These are phyloP conservation scores for Tricholoma bakamatsutake DNA, from an alignment of 768 basidiomycete species.

Conservation along the genomic window DNA sequence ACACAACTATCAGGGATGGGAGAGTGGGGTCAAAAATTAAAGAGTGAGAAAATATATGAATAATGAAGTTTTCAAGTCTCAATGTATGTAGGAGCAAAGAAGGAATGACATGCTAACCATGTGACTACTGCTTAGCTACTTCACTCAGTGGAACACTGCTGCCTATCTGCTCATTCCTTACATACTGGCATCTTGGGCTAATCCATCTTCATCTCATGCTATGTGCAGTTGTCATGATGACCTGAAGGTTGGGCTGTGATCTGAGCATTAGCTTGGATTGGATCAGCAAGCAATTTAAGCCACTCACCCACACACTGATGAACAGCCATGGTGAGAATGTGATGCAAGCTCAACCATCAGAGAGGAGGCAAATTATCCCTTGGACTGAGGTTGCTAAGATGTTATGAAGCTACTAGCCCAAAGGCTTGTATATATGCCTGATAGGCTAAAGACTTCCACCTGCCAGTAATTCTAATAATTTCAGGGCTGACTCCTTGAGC, in stretches of 20 bases:
- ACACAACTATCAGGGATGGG: too few relatives aligned
- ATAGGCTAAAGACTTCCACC: slow-evolving; percentile 31
- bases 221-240: not conserved
- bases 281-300: too few relatives aligned
- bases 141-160: too few relatives aligned
- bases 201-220: not conserved
- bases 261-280: too few relatives aligned
- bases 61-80: not conserved
- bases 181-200: too few relatives aligned
- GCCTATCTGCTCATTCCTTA: too few relatives aligned
- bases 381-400: not conserved
- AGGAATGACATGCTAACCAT: too few relatives aligned
- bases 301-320: too few relatives aligned
- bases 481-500: slow-evolving; percentile 26
- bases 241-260: too few relatives aligned
- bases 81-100: not conserved
- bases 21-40: not conserved
- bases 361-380: too few relatives aligned
- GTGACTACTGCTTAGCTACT: too few relatives aligned
- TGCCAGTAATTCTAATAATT: slow-evolving; percentile 24
- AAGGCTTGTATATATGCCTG: not conserved
- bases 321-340: not conserved
- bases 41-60: not conserved
- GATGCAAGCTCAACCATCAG: not conserved
- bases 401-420: not conserved